A percentile compares a stretch with the other conserved stretches of the same genome.
Conservation (phyloP, 2,329 filamentous ascomycete species). For the Xylaria sp. region DNA sequence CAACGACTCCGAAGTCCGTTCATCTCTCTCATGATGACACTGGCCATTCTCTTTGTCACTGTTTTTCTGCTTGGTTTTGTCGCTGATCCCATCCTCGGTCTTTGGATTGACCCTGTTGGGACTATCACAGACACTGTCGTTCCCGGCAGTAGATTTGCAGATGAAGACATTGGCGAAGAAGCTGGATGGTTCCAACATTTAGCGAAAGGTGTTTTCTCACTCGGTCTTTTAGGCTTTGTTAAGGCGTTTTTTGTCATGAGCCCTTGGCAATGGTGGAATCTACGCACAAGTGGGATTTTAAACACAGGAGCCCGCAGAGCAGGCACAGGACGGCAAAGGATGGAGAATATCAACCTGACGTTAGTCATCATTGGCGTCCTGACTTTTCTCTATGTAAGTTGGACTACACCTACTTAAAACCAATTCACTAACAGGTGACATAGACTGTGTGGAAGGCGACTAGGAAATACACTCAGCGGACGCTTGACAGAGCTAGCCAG, state of each 20-base stretch:
- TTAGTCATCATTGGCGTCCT: slow-evolving; percentile 82
- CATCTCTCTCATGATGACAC: slow-evolving; percentile 76
- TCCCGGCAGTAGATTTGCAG: slow-evolving; percentile 52
- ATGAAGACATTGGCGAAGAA: slow-evolving; percentile 59
- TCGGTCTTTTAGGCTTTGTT: slow-evolving; percentile 85
- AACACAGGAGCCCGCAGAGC: slow-evolving; percentile 65
- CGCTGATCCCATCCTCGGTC: slow-evolving; percentile 89
- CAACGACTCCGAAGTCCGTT: slow-evolving; percentile 73
- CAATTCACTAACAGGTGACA: slow-evolving; percentile 25
- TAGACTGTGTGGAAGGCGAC: slow-evolving; percentile 86
- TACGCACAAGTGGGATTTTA: slow-evolving; percentile 70
- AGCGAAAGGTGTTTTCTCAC: slow-evolving; percentile 86
- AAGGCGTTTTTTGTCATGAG: slow-evolving; percentile 81
- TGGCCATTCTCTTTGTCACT: slow-evolving; percentile 74
- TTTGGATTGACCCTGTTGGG: slow-evolving; percentile 83
- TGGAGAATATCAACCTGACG: slow-evolving; percentile 81
- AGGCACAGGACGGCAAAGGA: slow-evolving; percentile 77
- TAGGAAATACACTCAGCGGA: slow-evolving; percentile 74
- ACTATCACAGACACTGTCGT: slow-evolving; percentile 65
- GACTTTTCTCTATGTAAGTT: slow-evolving; percentile 79
- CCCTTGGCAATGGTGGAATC: slow-evolving; percentile 80
- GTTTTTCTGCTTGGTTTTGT: slow-evolving; percentile 90
- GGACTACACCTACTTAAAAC: not conserved
- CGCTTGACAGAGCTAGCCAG: slow-evolving; percentile 82
- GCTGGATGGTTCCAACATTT: slow-evolving; percentile 84